Evolutionary conservation across 1,284 basidiomycete genomes (phyloP).

Genomic region (Phenoliferia sp.): DNA sequence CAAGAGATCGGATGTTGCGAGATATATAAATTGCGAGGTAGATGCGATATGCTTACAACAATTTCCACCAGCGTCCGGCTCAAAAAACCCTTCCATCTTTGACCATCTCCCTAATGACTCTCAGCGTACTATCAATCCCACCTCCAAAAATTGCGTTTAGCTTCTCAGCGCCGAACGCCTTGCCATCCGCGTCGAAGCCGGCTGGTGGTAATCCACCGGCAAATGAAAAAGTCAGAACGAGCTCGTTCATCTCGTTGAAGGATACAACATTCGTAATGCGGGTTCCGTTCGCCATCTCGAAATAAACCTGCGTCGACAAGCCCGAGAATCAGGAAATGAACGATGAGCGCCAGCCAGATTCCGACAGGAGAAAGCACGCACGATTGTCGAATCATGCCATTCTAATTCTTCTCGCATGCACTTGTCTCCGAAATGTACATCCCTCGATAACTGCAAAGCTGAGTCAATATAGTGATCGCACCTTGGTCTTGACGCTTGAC

Average conservation of each 20-base stretch:
- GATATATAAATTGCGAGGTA: no score
- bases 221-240: slow-evolving; percentile 1
- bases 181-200: not conserved
- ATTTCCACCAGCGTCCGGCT: no score
- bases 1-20: no score
- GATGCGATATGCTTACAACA: no score
- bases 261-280: not conserved
- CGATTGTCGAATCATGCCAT: not conserved
- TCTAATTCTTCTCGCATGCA: not conserved
- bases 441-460: not conserved
- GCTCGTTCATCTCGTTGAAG: not conserved
- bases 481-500: not conserved
- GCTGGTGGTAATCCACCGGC: not conserved
- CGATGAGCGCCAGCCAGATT: no score
- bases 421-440: not conserved
- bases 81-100: not conserved
- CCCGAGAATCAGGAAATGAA: not conserved
- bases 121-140: not conserved
- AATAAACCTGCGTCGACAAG: not conserved
- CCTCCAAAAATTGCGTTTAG: not conserved
- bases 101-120: not conserved
- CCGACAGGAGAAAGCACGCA: not conserved
- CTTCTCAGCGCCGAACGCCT: not conserved
- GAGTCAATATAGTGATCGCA: not conserved
- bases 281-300: slow-evolving; percentile 1